These are phyloP conservation scores for Plicaturopsis crispa DNA, from an alignment of 768 basidiomycete genomes.

Conservation along the genomic window DNA sequence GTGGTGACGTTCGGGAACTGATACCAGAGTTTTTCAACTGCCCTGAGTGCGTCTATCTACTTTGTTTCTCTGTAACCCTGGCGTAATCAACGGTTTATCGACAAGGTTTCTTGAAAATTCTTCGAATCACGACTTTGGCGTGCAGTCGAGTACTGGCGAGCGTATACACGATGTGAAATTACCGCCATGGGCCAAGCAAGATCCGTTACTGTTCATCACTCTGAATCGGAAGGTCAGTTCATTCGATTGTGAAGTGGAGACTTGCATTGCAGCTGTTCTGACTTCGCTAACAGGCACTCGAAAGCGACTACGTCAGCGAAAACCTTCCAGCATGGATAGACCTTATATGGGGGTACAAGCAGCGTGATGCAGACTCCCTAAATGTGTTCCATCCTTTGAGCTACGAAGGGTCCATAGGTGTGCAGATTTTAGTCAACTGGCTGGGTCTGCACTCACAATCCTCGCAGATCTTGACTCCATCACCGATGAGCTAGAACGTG, in stretches of 20 bases:
- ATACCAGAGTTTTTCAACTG: constrained; percentile 86
- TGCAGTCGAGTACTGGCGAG: constrained; percentile 65
- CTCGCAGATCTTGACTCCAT: constrained; percentile 75
- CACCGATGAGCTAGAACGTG: constrained; percentile 77
- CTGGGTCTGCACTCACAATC: neutral
- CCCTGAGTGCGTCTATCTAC: constrained; percentile 51
- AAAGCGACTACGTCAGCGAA: constrained; percentile 82
- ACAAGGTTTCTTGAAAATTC: constrained; percentile 77
- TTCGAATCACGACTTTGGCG: constrained; percentile 72
- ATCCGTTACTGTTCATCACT: constrained; percentile 76
- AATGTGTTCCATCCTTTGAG: constrained; percentile 93
- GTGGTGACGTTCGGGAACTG: constrained; percentile 90
- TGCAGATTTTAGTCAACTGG: constrained; percentile 4
- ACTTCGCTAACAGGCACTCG: constrained; percentile 55
- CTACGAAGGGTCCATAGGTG: constrained; percentile 85
- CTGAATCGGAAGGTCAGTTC: constrained; percentile 63
- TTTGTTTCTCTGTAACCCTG: neutral
- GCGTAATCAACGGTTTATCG: neutral
- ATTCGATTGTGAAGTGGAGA: too few species aligned
- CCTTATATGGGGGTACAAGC: constrained; percentile 85
- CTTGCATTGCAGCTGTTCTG: too few species aligned
- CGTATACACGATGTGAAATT: constrained; percentile 83
- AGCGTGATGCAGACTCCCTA: constrained; percentile 65
- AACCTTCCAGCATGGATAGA: constrained; percentile 89
- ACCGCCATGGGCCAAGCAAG: constrained; percentile 83